Evolutionary conservation across 768 basidiomycete species (phyloP), one percentile per base, ranked within the genome.

Genomic region (Russula dissimulans): DNA sequence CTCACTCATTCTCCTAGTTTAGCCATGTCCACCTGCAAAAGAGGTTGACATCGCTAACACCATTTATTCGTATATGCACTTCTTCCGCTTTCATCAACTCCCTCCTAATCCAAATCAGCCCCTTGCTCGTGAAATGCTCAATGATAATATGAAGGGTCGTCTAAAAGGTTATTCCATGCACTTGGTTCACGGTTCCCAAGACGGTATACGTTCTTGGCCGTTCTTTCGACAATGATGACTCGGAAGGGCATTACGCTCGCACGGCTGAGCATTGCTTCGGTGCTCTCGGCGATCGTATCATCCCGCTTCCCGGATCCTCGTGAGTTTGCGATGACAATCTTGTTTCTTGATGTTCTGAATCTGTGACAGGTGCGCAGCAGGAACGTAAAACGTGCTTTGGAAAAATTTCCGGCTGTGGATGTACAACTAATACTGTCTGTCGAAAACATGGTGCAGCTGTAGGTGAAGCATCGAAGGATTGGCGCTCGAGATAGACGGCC

Each of bases 11-110:
- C 22, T 10, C 57, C n/a, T n/a, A 12, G 26, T 18, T 22, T 46
- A 74, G 84, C 84, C 10, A 77, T 86, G 61, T 75, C 75, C 1
- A 76, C 81, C 1, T 79, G 81, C 5, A 69, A 26, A 73, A 50
- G 81, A 84, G 60, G 76, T 84, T 18, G 78, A 77, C 1, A 74
- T 86, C 54, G 71, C 82, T 8, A 77, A 86, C 18, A 69, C 80
- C 15, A 84, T 78, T 32, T 87, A 87, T 67, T 80, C 81, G 79
- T 79, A 55, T 79, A 55, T 11, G 75, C 10, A 6, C 29, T 42
- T 29, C 26, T 68, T 4, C 42, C 26, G 14, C 47, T 42, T 9
- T 9, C 1, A 9, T 26, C 31, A 10, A 26, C 18, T 22, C 48
- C 5, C 12, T 18, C 15, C 50, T 29, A 55, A 12, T 10, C 26